Conservation (phyloP, 2,329 filamentous ascomycete genomes). For the Thielaviopsis euricoi region DNA sequence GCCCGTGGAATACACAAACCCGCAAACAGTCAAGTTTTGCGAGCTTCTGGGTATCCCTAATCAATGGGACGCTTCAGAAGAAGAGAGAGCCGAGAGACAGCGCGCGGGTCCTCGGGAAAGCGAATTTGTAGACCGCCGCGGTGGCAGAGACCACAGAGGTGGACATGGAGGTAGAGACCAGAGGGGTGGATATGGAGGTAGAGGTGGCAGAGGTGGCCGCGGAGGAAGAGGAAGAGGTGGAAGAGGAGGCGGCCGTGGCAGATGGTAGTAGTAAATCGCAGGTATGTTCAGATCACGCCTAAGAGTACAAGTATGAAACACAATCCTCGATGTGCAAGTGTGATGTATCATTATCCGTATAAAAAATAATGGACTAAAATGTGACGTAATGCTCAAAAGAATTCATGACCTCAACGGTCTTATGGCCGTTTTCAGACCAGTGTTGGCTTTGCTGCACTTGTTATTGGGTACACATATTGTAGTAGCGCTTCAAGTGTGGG, state of each 20-base stretch:
- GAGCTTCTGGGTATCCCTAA: slow-evolving; percentile 61
- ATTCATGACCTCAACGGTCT: background rate
- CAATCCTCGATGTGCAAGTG: background rate
- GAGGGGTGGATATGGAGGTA: slow-evolving; percentile 22
- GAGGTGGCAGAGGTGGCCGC: slow-evolving; percentile 22
- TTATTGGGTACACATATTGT: too few relatives aligned
- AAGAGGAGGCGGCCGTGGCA: slow-evolving; percentile 15
- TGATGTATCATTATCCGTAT: background rate
- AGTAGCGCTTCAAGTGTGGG: background rate
- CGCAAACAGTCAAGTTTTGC: slow-evolving; percentile 74
- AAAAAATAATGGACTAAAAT: background rate
- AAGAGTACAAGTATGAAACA: background rate
- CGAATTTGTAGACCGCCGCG: slow-evolving; percentile 14
- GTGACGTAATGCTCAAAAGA: background rate
- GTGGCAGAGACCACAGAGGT: slow-evolving; percentile 21
- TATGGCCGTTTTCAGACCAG: background rate
- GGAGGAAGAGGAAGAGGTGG: slow-evolving; percentile 17
- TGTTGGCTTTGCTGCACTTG: background rate
- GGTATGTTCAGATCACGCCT: background rate
- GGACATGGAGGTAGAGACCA: slow-evolving; percentile 22
- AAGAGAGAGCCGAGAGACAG: slow-evolving; percentile 48
- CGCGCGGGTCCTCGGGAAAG: slow-evolving; percentile 23
- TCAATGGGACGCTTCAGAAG: slow-evolving; percentile 52
- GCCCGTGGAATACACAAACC: slow-evolving; percentile 70
- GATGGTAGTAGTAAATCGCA: background rate